Evolutionary conservation across 768 basidiomycete species (phyloP), one percentile per base, ranked within the genome.

Genomic region (Lactifluus hygrophoroides): DNA sequence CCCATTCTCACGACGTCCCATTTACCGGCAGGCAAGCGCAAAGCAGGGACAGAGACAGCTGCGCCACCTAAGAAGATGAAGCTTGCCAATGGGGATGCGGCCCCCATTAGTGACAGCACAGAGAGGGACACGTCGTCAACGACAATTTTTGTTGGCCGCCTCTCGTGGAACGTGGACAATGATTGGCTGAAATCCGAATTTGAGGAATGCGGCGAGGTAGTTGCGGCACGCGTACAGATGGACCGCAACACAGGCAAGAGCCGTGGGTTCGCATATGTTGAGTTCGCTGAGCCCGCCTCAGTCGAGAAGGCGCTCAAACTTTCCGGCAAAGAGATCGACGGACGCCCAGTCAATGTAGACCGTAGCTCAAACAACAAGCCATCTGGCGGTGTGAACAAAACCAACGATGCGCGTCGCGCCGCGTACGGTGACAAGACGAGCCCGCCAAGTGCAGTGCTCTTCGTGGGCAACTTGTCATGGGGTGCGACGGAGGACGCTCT

Each of bases 81-180:
- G 76, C 75, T 86, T 49, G 80, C 73, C 46, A 79, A 85, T 65
- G 84, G 76, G 56, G 74, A 78, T 45, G 77, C 77, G 44, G 74
- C 75, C n/a, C 72, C 72, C 30, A 69, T 70, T 21, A 75, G 75
- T 42, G 55, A 66, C 5, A 67, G 64, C 28, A 74, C 64, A 48
- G 69, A 69, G 0, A 78, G 81, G 63, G 78, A 83, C 57, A 75
- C 76, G 16, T 30, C 63, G 2, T 57, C 61, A 17, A 85, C 77
- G 66, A 85, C 87, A 38, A 80, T 97, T 66, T 98, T 94, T 68
- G 92, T 99, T 64, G 95, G 95, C 54, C 81, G 82, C 58, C 80
- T 99, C 45, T 94, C 92, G 13, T 99, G 94, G 94, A 90, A 89
- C 70, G 88, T 98, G 62, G 95, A 97, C 76, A 88, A 91, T 69